Conservation (phyloP, 108 stramenopile genomes). For the Cyclostephanos tholiformis region DNA sequence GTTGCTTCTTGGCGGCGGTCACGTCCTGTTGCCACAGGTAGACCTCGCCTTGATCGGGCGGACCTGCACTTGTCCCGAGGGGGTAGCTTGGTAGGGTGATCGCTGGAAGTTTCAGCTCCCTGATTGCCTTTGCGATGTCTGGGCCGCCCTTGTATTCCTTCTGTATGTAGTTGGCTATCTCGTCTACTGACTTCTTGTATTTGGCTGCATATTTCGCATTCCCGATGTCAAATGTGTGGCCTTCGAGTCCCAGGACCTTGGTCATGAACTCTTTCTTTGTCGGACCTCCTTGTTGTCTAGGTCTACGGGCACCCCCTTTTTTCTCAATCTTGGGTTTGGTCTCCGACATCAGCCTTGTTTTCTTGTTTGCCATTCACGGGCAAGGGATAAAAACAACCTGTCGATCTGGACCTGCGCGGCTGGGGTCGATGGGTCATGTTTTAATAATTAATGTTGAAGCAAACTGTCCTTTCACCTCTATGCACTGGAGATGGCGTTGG, state of each 20-base stretch:
- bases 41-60: background rate
- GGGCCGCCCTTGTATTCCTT: slow-evolving; percentile 1
- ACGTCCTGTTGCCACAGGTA: background rate
- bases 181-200: background rate
- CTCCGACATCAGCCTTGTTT: no score
- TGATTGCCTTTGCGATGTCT: slow-evolving; percentile 1
- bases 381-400: no score
- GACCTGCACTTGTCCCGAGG: background rate
- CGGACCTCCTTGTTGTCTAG: no score
- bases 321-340: no score
- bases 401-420: no score
- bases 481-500: no score
- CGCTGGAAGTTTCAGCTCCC: background rate
- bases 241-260: background rate
- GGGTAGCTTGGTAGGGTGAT: slow-evolving; percentile 2
- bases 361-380: no score
- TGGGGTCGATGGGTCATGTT: no score
- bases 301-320: no score
- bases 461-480: no score
- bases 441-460: no score
- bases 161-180: slow-evolving; percentile 8
- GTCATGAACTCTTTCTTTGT: background rate
- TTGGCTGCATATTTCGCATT: slow-evolving; percentile 4
- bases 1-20: background rate
- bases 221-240: slow-evolving; percentile 3